A percentile compares a stretch with the other conserved stretches of the same genome.
Evolutionary conservation across 148 eudicot species (phyloP).

Genomic region (Vaccinium macrocarpon): DNA sequence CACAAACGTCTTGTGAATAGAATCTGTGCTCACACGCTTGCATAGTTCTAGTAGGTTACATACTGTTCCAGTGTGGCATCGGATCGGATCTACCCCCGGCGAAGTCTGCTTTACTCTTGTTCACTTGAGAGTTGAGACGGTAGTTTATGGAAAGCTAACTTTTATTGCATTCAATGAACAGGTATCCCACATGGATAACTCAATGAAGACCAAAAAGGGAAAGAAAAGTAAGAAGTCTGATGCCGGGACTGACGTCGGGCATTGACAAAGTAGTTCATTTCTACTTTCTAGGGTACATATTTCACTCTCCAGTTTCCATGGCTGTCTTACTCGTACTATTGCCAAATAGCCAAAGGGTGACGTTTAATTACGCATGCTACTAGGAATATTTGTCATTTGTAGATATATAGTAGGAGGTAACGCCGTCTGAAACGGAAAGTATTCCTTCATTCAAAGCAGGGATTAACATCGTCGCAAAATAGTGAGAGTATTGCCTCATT

Average conservation of each 20-base stretch:
- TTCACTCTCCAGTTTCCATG: not conserved
- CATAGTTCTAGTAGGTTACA: not conserved
- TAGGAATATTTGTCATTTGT: not conserved
- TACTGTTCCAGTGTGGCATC: slow-evolving; percentile 1
- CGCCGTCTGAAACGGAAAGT: not conserved
- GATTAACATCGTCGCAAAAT: not conserved
- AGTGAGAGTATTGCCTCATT: not conserved
- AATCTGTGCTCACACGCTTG: not conserved
- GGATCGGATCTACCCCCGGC: slow-evolving; percentile 4
- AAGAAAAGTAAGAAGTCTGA: slow-evolving; percentile 18
- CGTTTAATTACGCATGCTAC: not conserved
- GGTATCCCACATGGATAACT: slow-evolving; percentile 51
- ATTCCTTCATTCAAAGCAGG: not conserved
- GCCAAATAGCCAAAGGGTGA: not conserved
- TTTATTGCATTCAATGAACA: slow-evolving; percentile 15
- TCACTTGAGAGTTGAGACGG: not conserved
- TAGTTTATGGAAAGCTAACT: not conserved
- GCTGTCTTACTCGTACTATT: not conserved
- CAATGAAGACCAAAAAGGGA: slow-evolving; percentile 37
- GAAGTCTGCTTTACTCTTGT: slow-evolving; percentile 9
- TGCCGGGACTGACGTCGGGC: slow-evolving; percentile 9
- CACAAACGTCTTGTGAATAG: not conserved
- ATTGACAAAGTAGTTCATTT: not conserved
- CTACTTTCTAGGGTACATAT: not conserved
- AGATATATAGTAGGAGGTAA: not conserved